Percentiles rank a stretch among this genome's conserved stretches.
phyloP scores from a whole-genome alignment of 2,329 filamentous ascomycete species.

The Tolypocladium endophyticum region DNA sequence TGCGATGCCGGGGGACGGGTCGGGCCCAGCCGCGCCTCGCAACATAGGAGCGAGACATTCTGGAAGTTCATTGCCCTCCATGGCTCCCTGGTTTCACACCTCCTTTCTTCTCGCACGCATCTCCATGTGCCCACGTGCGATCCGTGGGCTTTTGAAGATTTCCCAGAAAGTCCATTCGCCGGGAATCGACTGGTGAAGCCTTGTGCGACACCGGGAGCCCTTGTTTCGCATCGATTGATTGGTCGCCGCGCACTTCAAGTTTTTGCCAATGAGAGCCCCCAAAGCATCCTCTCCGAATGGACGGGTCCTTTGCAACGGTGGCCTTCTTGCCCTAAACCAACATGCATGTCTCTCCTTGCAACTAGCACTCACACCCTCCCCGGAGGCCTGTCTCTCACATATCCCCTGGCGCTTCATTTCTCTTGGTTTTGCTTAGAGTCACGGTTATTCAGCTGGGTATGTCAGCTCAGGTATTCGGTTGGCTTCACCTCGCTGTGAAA shows the following conservation, averaged over 20 bases:
- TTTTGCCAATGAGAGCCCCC: slow-evolving; percentile 2
- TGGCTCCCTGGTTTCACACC: slow-evolving; percentile 1
- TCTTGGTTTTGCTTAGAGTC: not conserved
- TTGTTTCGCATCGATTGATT: slow-evolving; percentile 3
- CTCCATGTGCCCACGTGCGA: not conserved
- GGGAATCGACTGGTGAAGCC: not conserved
- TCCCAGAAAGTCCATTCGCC: slow-evolving; percentile 10
- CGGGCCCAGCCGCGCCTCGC: not conserved
- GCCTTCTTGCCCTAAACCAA: not conserved
- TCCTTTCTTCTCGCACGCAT: not conserved
- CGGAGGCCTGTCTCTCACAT: not conserved
- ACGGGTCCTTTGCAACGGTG: not conserved
- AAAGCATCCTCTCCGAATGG: not conserved
- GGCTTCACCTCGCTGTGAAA: not conserved
- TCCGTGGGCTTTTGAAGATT: not conserved
- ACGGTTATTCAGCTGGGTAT: not conserved
- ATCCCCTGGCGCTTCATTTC: not conserved
- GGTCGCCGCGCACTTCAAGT: not conserved
- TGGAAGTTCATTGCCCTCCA: slow-evolving; percentile 5
- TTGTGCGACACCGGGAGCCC: not conserved
- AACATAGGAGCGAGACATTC: slow-evolving; percentile 6
- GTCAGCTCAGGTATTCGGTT: not conserved
- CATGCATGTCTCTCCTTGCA: slow-evolving; percentile 5
- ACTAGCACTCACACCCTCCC: not conserved
- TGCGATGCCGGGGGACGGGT: not conserved